Percentiles rank a stretch among this genome's conserved stretches.
phyloP scores from a whole-genome alignment of 2,329 filamentous ascomycete genomes.

The Sphaceloma murrayae region DNA sequence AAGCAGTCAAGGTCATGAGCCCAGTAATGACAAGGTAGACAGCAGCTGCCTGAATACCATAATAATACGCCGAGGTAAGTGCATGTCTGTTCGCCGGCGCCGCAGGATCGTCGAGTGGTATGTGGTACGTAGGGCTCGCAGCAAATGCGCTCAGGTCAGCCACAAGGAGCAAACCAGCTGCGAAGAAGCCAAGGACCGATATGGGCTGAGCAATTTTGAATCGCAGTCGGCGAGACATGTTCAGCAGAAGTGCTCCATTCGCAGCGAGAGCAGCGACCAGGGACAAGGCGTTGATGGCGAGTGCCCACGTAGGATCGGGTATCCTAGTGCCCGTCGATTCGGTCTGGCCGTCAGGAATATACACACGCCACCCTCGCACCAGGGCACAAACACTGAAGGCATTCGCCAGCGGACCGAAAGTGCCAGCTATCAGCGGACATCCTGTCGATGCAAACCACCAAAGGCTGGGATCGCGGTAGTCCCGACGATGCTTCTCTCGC shows the following conservation, averaged over 20 bases:
- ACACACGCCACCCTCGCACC: constrained; percentile 47
- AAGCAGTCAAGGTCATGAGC: constrained; percentile 47
- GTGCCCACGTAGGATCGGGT: constrained; percentile 45
- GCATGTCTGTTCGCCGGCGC: constrained; percentile 30
- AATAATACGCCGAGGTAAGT: constrained; percentile 50
- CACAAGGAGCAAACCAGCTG: constrained; percentile 46
- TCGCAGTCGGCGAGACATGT: constrained; percentile 48
- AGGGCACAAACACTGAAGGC: constrained; percentile 40
- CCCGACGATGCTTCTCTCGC: constrained; percentile 29
- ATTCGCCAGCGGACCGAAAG: constrained; percentile 32
- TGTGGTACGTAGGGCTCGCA: constrained; percentile 36
- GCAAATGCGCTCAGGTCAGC: constrained; percentile 40
- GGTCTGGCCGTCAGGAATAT: constrained; percentile 38
- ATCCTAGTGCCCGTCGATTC: constrained; percentile 39
- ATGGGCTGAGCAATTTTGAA: constrained; percentile 51
- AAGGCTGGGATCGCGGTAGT: constrained; percentile 39
- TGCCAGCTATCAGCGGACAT: constrained; percentile 46
- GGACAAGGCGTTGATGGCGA: constrained; percentile 48
- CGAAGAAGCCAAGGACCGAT: constrained; percentile 50
- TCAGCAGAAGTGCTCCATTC: constrained; percentile 47
- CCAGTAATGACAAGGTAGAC: constrained; percentile 48
- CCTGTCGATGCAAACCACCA: constrained; percentile 56
- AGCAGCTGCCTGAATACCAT: constrained; percentile 48
- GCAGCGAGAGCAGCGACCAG: constrained; percentile 45
- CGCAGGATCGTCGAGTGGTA: constrained; percentile 24